phyloP scores from a whole-genome alignment of 164 flowering plant genomes.

The Liriodendron chinense region DNA sequence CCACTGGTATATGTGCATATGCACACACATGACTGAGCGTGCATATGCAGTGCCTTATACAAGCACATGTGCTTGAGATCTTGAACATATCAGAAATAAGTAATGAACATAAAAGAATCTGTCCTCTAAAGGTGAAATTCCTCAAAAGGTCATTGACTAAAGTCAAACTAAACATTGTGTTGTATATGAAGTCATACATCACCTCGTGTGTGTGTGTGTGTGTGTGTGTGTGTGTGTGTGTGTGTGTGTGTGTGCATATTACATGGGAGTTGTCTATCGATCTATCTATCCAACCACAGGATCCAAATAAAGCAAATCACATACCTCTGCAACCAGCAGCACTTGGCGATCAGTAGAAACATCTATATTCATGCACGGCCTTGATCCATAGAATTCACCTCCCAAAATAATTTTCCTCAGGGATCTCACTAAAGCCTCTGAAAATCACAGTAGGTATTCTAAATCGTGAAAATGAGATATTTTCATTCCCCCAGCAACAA shows the following conservation, averaged over 20 bases:
- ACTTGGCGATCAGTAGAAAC: conserved; percentile 85
- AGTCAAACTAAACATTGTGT: no score
- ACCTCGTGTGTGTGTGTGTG: neutral
- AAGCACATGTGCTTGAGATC: no score
- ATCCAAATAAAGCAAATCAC: conserved; percentile 7
- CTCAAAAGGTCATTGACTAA: no score
- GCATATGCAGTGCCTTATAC: no score
- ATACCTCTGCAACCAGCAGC: conserved; percentile 65
- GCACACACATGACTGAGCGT: no score
- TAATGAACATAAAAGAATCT: no score
- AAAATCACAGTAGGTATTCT: conserved; percentile 9
- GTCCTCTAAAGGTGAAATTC: no score
- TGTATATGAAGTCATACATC: no score
- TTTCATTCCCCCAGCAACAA: neutral
- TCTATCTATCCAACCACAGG: conserved; percentile 8
- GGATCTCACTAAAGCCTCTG: conserved; percentile 57
- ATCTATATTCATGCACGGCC: conserved; percentile 72
- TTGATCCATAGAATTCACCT: conserved; percentile 55
- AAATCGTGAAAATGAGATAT: conserved; percentile 1
- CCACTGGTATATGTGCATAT: no score
- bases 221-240: no score
- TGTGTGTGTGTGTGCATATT: neutral
- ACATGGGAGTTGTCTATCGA: neutral
- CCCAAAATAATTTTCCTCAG: conserved; percentile 58
- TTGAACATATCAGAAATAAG: no score